Evolutionary conservation across 345 rosid genomes (phyloP).

Genomic region (Psidium guajava): DNA sequence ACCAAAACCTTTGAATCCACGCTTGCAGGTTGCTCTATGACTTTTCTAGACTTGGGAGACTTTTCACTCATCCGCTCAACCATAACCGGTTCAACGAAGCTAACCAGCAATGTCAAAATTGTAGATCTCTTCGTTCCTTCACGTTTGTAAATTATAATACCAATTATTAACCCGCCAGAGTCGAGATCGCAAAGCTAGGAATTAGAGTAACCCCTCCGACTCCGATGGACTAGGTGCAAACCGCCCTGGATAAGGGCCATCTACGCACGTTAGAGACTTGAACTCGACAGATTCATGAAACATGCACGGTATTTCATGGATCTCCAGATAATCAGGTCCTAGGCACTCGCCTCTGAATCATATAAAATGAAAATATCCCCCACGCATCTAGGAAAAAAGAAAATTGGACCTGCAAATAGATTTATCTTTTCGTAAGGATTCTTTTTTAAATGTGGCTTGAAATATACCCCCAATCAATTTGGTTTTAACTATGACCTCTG

Average conservation of each 20-base stretch:
- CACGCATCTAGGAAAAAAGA: fast-evolving
- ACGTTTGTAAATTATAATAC: neutral
- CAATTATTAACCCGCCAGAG: neutral
- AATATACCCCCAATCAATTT: neutral
- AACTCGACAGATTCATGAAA: neutral
- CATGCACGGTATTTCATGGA: neutral
- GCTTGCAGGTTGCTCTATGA: neutral
- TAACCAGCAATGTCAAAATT: neutral
- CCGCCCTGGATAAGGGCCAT: neutral
- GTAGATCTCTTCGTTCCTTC: neutral
- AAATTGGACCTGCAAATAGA: fast-evolving
- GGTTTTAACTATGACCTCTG: neutral
- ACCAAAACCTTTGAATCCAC: neutral
- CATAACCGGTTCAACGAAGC: neutral
- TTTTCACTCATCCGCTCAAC: neutral
- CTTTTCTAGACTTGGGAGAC: neutral
- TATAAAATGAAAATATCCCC: neutral
- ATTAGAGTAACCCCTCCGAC: neutral
- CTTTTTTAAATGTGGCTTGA: neutral
- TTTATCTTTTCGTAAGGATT: neutral
- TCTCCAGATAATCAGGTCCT: neutral
- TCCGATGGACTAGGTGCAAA: neutral
- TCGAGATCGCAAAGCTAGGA: neutral
- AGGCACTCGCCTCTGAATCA: fast-evolving
- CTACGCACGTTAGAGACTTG: neutral